Percentiles rank a stretch among this genome's conserved stretches.
phyloP scores from a whole-genome alignment of 495 filamentous ascomycete species.

The Apodospora peruviana region DNA sequence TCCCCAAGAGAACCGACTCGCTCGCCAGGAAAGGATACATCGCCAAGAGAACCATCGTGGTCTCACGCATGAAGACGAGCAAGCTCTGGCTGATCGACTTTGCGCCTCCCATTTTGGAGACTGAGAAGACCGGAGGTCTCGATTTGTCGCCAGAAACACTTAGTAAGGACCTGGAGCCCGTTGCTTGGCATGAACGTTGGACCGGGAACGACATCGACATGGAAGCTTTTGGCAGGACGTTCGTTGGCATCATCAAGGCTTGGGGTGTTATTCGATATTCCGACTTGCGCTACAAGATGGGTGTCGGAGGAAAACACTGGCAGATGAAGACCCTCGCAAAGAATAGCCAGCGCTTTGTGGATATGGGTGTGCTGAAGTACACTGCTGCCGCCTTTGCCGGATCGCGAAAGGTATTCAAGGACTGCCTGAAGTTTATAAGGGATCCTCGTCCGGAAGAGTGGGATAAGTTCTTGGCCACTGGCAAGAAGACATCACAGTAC shows the following conservation, averaged over 20 bases:
- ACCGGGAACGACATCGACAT: conserved; percentile 49
- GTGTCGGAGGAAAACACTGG: conserved; percentile 50
- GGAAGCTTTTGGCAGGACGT: conserved; percentile 38
- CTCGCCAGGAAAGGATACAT: conserved; percentile 79
- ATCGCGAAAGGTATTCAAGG: conserved; percentile 42
- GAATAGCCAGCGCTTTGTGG: conserved; percentile 61
- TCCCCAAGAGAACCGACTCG: conserved; percentile 72
- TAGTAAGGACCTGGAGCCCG: conserved; percentile 35
- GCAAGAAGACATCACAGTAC: conserved; percentile 32
- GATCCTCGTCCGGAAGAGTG: conserved; percentile 65
- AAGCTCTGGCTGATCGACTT: conserved; percentile 59
- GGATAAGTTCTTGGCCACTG: conserved; percentile 43
- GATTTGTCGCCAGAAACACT: conserved; percentile 29
- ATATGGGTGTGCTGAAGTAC: conserved; percentile 62
- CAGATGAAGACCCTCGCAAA: conserved; percentile 65
- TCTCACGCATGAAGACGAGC: conserved; percentile 62
- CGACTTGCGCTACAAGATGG: conserved; percentile 61
- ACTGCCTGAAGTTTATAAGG: conserved; percentile 68
- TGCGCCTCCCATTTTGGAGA: conserved; percentile 33
- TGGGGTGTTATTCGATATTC: conserved; percentile 43
- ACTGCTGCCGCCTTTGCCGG: conserved; percentile 53
- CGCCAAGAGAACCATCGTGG: conserved; percentile 65
- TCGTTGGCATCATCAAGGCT: conserved; percentile 43
- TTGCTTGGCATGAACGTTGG: conserved; percentile 43
- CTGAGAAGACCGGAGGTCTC: conserved; percentile 25